phyloP scores from a whole-genome alignment of 352 stramenopile species.

The Nothophytophthora sp. region DNA sequence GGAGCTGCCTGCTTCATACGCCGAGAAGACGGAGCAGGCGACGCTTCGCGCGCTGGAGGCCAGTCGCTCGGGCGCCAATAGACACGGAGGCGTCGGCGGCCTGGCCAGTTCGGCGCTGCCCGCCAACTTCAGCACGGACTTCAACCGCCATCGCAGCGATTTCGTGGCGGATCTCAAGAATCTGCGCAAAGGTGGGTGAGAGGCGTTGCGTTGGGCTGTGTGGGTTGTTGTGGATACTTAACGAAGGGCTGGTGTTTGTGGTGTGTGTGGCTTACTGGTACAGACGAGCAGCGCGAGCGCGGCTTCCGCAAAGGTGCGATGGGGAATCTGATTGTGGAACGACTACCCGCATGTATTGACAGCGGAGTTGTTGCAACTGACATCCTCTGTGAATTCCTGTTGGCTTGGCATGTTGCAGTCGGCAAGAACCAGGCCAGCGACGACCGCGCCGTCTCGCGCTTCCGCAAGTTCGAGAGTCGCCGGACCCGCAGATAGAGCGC shows the following conservation, averaged over 20 bases:
- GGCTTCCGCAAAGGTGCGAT: constrained; percentile 57
- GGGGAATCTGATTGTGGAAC: not conserved
- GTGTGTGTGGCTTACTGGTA: constrained; percentile 3
- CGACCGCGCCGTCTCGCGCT: constrained; percentile 59
- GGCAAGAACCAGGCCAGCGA: constrained; percentile 69
- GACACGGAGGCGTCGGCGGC: constrained; percentile 23
- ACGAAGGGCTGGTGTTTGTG: constrained; percentile 6
- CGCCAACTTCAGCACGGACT: constrained; percentile 78
- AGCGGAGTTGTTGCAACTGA: no score
- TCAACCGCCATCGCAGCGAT: constrained; percentile 70
- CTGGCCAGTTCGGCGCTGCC: constrained; percentile 59
- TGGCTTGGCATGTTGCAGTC: constrained; percentile 24
- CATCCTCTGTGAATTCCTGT: not conserved
- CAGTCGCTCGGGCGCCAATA: constrained; percentile 2
- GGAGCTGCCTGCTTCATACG: constrained; percentile 58
- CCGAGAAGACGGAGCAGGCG: constrained; percentile 49
- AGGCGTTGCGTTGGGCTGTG: not conserved
- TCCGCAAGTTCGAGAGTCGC: constrained; percentile 75
- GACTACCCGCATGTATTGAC: not conserved
- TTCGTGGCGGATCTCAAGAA: constrained; percentile 73
- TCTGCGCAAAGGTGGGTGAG: constrained; percentile 49
- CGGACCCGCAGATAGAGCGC: constrained; percentile 29
- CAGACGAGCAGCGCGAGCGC: constrained; percentile 71
- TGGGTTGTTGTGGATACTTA: not conserved
- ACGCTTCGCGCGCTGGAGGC: constrained; percentile 48